phyloP scores from a whole-genome alignment of 257 asterid species.

The Ocimum tenuiflorum region DNA sequence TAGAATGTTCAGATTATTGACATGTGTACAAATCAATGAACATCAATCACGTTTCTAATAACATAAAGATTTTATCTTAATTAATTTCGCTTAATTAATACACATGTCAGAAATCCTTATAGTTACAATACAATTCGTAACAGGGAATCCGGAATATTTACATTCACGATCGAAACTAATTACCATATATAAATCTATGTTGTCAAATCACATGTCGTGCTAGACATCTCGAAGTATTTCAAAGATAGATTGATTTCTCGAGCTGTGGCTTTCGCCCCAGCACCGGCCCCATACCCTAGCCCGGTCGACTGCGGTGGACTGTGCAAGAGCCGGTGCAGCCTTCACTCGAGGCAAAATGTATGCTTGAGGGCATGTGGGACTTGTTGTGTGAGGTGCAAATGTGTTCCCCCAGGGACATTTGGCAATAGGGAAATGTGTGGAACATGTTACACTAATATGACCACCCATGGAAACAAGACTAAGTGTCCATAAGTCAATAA shows the following conservation, averaged over 20 bases:
- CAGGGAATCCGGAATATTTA: no score
- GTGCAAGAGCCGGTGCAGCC: conserved; percentile 49
- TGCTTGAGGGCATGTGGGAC: conserved; percentile 58
- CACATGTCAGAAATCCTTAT: no score
- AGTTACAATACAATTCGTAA: no score
- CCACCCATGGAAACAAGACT: conserved; percentile 45
- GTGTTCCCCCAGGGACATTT: conserved; percentile 68
- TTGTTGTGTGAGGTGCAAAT: conserved; percentile 53
- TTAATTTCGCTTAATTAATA: no score
- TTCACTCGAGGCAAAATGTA: conserved; percentile 45
- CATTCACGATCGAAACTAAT: not conserved
- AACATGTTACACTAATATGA: conserved; percentile 52
- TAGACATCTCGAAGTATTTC: conserved; percentile 24
- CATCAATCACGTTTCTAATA: no score
- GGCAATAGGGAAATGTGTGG: conserved; percentile 61
- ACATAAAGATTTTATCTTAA: no score
- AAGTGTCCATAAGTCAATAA: conserved; percentile 50
- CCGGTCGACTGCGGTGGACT: conserved; percentile 35
- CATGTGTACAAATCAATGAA: no score
- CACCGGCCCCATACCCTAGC: conserved; percentile 27
- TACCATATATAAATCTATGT: no score
- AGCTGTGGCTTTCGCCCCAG: conserved; percentile 9
- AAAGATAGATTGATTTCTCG: not conserved
- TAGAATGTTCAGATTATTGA: no score
- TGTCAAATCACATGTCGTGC: conserved; percentile 1